phyloP scores from a whole-genome alignment of 139 green algal genomes.

The Medakamo hakoo region DNA sequence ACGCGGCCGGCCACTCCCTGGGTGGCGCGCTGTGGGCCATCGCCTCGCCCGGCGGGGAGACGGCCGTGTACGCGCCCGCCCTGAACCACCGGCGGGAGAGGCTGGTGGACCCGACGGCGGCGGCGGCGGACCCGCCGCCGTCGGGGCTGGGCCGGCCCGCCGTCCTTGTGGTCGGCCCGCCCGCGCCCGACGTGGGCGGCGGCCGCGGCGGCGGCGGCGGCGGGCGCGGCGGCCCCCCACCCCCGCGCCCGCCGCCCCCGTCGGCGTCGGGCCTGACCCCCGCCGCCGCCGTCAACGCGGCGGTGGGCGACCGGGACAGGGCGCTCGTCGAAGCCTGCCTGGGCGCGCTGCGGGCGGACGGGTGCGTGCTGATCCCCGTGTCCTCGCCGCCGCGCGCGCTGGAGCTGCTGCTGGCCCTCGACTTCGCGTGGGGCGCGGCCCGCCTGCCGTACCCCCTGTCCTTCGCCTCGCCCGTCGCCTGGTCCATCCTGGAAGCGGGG shows the following conservation, averaged over 20 bases:
- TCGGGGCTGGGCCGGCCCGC: background rate
- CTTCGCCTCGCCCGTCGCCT: background rate
- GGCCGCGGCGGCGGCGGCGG: background rate
- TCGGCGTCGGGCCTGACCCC: too few relatives aligned
- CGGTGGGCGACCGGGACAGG: conserved; percentile 12
- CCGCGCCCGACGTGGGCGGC: background rate
- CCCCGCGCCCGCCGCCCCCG: too few relatives aligned
- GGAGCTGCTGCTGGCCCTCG: background rate
- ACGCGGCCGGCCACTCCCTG: conserved; percentile 61
- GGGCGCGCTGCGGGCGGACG: conserved; percentile 26
- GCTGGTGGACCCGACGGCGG: conserved; percentile 40
- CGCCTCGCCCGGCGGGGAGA: conserved; percentile 33
- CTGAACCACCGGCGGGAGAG: conserved; percentile 59
- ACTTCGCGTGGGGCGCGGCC: background rate
- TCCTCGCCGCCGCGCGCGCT: background rate
- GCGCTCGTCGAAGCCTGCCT: conserved; percentile 32
- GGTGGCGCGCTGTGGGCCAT: conserved; percentile 78
- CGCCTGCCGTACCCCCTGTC: background rate
- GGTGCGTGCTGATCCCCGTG: conserved; percentile 76
- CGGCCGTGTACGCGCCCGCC: conserved; percentile 79
- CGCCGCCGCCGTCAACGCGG: background rate
- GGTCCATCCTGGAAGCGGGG: background rate
- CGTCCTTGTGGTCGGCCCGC: background rate
- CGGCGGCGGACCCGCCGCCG: conserved; percentile 27
- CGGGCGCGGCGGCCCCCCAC: background rate